phyloP scores from a whole-genome alignment of 345 rosid genomes.

The Citrus glauca region DNA sequence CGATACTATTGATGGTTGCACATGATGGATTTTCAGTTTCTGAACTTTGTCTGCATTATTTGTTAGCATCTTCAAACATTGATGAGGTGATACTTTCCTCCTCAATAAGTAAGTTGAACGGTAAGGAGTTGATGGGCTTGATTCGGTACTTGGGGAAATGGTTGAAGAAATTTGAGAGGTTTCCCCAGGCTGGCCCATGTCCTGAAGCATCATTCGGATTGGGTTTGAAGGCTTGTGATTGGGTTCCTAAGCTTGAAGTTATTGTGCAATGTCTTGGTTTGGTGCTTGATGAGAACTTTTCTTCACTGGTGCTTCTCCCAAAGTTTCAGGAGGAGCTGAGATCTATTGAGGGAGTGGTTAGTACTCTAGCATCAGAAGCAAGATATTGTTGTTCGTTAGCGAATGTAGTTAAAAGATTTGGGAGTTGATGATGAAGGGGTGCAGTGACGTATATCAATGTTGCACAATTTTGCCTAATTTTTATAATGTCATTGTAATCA shows the following conservation, averaged over 20 bases:
- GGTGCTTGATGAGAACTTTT: constrained; percentile 73
- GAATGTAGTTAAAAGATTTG: constrained; percentile 42
- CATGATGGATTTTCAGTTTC: constrained; percentile 63
- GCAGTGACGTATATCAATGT: neutral
- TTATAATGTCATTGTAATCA: neutral
- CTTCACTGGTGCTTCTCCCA: constrained; percentile 57
- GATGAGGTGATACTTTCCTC: constrained; percentile 67
- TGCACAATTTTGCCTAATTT: neutral
- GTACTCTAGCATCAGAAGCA: constrained; percentile 63
- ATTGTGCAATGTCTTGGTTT: constrained; percentile 54
- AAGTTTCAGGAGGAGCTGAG: constrained; percentile 73
- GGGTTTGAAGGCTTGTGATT: constrained; percentile 60
- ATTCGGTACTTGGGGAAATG: constrained; percentile 64
- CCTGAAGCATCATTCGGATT: constrained; percentile 49
- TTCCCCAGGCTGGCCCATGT: constrained; percentile 76
- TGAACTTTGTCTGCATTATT: constrained; percentile 79
- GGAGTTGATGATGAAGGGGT: constrained; percentile 33
- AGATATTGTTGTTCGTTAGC: constrained; percentile 43
- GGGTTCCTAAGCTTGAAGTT: constrained; percentile 77
- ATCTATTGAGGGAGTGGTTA: constrained; percentile 40
- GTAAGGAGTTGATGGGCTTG: constrained; percentile 60
- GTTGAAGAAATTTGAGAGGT: constrained; percentile 76
- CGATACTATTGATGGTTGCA: constrained; percentile 78
- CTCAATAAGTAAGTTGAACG: constrained; percentile 53
- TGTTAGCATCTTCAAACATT: constrained; percentile 45